Base-by-base conservation (phyloP, 1,284 basidiomycete species). In the Naganishia albida region DNA sequence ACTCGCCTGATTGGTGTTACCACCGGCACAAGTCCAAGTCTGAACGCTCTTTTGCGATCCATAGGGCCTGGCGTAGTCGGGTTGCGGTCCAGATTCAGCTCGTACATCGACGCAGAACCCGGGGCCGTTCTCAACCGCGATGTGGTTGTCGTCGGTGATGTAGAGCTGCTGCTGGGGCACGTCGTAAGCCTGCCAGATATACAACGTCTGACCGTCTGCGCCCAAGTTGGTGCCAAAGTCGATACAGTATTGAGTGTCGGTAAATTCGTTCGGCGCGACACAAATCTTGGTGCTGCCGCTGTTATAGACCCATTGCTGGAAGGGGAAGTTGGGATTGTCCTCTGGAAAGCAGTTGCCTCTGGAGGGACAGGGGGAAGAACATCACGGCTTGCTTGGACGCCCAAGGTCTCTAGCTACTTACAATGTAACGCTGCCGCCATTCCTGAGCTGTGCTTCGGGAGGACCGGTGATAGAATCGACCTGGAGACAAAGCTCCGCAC, bases 111-210 rank as follows among this genome's bases (percentile, higher is more conserved):
- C 20, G 42, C 59, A 57, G 51, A 56, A 46, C 16, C 49, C 42
- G 1, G 44, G 46, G 10, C 57, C 40, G 25, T 56, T 56, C 39
- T 59, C 49, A 20, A 65, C 50, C n/a, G 64, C 55, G 42, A 65
- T 52, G 49, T 65, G 64, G 7, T 23, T 40, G 49, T 65, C 65
- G 6, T 42, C 46, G 40, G 65, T 67, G 46, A 56, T 44, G 39
- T 53, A 67, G 34, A 62, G 55, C 38, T 63, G 60, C 28, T 67
- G 65, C 10, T 66, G 62, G 3, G 68, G 26, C 7, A 68, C 66
- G 34, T 64, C 51, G 63, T 66, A 67, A 49, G 55, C 65, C 7
- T 56, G 25, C 63, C 63, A 64, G 60, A 69, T 68, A 63, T 69
- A 69, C 52, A 67, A 51, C 49, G 25, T n/a, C 26, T 42, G 51